Percentiles rank a stretch among this genome's conserved stretches.
Conservation (phyloP, 306 rosid species). For the Prunus mongolica region DNA sequence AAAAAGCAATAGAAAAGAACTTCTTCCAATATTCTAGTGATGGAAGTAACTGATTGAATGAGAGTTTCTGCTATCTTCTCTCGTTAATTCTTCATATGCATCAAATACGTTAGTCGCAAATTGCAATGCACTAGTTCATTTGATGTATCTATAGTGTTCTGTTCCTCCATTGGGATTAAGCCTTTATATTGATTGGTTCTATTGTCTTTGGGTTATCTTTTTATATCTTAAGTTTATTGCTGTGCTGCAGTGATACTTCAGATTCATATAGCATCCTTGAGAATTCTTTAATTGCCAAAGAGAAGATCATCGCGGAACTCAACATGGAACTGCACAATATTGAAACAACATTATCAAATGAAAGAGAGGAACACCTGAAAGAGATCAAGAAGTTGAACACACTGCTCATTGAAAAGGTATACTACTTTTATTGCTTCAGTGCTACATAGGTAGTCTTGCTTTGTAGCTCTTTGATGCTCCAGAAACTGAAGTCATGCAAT, state of each 20-base stretch:
- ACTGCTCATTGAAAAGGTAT: slow-evolving; percentile 79
- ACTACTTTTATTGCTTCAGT: not conserved
- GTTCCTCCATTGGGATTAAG: not conserved
- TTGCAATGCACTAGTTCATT: not conserved
- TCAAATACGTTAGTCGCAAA: no score
- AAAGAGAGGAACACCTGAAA: slow-evolving; percentile 76
- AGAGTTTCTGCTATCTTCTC: not conserved
- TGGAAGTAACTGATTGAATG: not conserved
- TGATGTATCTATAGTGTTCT: not conserved
- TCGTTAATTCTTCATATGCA: no score
- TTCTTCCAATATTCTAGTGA: not conserved
- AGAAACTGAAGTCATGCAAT: not conserved
- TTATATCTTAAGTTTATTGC: slow-evolving; percentile 19
- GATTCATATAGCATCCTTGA: slow-evolving; percentile 83
- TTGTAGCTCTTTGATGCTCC: not conserved
- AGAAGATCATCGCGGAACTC: slow-evolving; percentile 86
- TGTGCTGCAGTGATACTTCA: slow-evolving; percentile 60
- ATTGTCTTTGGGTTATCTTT: not conserved
- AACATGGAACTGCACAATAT: slow-evolving; percentile 93
- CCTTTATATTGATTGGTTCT: not conserved
- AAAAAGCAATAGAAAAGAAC: not conserved
- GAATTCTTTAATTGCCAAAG: slow-evolving; percentile 89
- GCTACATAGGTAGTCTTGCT: not conserved
- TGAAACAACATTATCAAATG: slow-evolving; percentile 81
- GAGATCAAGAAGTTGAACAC: slow-evolving; percentile 85